Percentiles rank a stretch among this genome's conserved stretches.
phyloP scores from a whole-genome alignment of 108 stramenopile species.

The Cyclotella baltica region DNA sequence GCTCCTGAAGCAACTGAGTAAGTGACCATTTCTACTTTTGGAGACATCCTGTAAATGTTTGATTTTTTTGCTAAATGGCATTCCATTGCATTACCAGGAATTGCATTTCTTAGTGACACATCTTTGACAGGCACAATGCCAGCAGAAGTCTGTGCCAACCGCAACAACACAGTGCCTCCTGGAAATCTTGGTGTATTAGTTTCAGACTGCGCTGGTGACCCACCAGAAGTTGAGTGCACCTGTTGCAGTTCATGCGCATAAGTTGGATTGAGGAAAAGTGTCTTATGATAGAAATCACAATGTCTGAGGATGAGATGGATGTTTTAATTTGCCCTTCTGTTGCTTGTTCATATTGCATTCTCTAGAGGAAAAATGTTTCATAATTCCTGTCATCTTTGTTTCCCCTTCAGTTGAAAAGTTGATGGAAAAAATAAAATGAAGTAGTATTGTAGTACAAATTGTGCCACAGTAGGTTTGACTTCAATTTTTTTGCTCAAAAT shows the following conservation, averaged over 20 bases:
- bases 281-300: neutral
- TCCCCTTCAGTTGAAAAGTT: too few relatives aligned
- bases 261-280: neutral
- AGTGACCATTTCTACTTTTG: neutral
- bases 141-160: constrained; percentile 34
- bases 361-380: too few relatives aligned
- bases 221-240: constrained; percentile 30
- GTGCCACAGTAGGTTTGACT: too few relatives aligned
- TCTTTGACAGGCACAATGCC: constrained; percentile 32
- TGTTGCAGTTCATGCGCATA: constrained; percentile 40
- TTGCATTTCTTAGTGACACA: constrained; percentile 37
- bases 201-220: constrained; percentile 33
- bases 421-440: too few relatives aligned
- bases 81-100: too few relatives aligned
- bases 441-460: too few relatives aligned
- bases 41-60: too few relatives aligned
- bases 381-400: too few relatives aligned
- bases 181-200: constrained; percentile 43
- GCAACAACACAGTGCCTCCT: constrained; percentile 31
- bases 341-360: neutral
- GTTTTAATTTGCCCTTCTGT: neutral
- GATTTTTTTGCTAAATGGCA: too few relatives aligned
- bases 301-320: neutral
- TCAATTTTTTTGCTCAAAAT: too few relatives aligned
- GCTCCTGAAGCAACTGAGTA: constrained; percentile 28